Conservation (phyloP, 306 rosid genomes). For the Lathyrus aphaca region DNA sequence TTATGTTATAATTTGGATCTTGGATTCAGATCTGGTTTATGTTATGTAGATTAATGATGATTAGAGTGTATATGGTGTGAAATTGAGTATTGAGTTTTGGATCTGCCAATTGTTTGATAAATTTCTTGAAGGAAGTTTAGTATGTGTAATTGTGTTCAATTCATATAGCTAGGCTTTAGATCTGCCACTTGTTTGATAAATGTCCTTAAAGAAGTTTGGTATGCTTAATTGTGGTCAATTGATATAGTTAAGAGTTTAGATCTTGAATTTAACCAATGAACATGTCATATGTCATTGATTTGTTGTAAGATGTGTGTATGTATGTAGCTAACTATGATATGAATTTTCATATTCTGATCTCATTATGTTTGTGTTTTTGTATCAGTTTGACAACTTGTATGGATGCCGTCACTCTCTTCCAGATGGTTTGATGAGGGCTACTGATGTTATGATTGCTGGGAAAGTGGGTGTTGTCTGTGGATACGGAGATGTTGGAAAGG, state of each 20-base stretch:
- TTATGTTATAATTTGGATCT: not conserved
- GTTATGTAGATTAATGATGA: not conserved
- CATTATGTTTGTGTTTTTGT: not conserved
- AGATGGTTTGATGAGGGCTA: conserved; percentile 96
- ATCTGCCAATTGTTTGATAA: not conserved
- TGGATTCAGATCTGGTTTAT: conserved; percentile 7
- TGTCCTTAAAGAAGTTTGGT: not conserved
- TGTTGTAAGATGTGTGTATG: no score
- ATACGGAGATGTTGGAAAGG: conserved; percentile 98
- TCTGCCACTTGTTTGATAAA: no score
- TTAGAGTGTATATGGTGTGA: not conserved
- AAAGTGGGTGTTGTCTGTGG: conserved; percentile 88
- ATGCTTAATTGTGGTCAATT: not conserved
- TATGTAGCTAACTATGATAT: conserved; percentile 16
- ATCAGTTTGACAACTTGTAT: conserved; percentile 95
- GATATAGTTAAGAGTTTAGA: not conserved
- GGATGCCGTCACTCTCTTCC: conserved; percentile 99
- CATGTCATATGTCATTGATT: no score
- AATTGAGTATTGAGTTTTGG: not conserved
- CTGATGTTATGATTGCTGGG: conserved; percentile 97
- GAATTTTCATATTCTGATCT: conserved; percentile 28
- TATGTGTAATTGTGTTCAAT: no score
- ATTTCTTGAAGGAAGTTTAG: no score
- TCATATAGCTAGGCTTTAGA: no score
- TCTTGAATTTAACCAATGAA: not conserved